Conservation (phyloP, 176 grass and related monocot species). For the Avena eriantha region DNA sequence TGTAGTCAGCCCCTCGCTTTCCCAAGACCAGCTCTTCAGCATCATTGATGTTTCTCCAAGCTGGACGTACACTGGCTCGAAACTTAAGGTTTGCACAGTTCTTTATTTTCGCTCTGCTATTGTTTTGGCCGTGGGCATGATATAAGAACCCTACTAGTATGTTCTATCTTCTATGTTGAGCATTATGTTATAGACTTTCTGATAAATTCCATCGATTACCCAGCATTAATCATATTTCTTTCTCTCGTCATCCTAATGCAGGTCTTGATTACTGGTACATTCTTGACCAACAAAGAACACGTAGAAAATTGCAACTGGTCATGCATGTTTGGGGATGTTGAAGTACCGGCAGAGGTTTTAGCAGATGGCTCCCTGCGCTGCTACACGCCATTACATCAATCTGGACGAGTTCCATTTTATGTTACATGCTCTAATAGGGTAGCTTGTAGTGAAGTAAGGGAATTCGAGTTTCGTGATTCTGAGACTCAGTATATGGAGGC, state of each 20-base stretch:
- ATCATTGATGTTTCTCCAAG: slow-evolving; percentile 97
- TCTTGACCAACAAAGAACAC: slow-evolving; percentile 87
- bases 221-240: slow-evolving; percentile 19
- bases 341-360: slow-evolving; percentile 87
- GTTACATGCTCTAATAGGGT: slow-evolving; percentile 94
- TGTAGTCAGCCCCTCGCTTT: slow-evolving; percentile 85
- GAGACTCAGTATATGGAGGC: slow-evolving; percentile 62
- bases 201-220: slow-evolving; percentile 22
- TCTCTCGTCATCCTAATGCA: slow-evolving; percentile 39
- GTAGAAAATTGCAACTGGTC: slow-evolving; percentile 89
- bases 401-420: slow-evolving; percentile 89
- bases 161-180: slow-evolving; percentile 20
- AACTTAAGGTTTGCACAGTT: slow-evolving; percentile 68
- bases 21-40: slow-evolving; percentile 96
- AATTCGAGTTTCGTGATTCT: slow-evolving; percentile 82
- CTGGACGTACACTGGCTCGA: slow-evolving; percentile 58
- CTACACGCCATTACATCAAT: slow-evolving; percentile 72
- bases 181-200: slow-evolving; percentile 1
- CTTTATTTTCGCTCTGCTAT: not conserved
- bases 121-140: not conserved
- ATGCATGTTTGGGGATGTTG: slow-evolving; percentile 97
- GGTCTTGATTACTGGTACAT: slow-evolving; percentile 95
- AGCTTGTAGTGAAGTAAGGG: slow-evolving; percentile 96
- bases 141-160: not conserved
- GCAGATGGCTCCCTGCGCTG: slow-evolving; percentile 82